Evolutionary conservation across 768 basidiomycete genomes (phyloP), one percentile per base, ranked within the genome.

Genomic region (Lanmaoa pseudosensibilis): DNA sequence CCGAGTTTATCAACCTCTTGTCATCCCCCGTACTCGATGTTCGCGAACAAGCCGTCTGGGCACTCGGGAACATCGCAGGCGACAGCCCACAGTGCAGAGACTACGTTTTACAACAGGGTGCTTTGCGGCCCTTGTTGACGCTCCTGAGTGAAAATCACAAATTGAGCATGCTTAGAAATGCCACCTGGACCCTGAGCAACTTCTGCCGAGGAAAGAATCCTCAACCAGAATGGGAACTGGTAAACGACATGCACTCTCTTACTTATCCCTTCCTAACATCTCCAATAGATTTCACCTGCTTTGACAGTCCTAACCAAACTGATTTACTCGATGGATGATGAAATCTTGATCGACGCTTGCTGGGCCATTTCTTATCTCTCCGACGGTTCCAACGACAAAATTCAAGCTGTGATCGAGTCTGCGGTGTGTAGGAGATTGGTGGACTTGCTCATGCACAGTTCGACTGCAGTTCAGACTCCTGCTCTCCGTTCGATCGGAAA

Each of bases 361-460:
- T 99, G 97, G 97, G 97, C 97, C 27, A 96, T 99, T 73, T 98
- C 95, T 39, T 99, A 99, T 76, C 87, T 99, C 38, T 98, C 96
- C 2, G 97, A 99, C 72, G 97, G 97, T 47, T 91, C 94, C 34
- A 97, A 97, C 69, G 97, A 99, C 79, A 99, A 99, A 80, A 99
- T 99, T 56, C 97, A 99, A 74, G 97, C 97, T 33, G 97, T 99
- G 55, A 98, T 99, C 66, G 96, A 98, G 75, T 92, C 92, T 19
- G 97, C 96, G 32, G 96, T 99, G 46, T 97, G 95, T 77, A 85
- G 97, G 72, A 87, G 97, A 65, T 85, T 99, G 59, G 97, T 99
- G 34, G 97, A 99, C 70, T 82, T 99, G 43, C 86, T 99, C 62
- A 93, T 98, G 91, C 90, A 94, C 67, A 88, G 82, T 60, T 94